A percentile compares a stretch with the other conserved stretches of the same genome.
Evolutionary conservation across 2,329 filamentous ascomycete species (phyloP).

Genomic region (Pseudopithomyces maydicus): DNA sequence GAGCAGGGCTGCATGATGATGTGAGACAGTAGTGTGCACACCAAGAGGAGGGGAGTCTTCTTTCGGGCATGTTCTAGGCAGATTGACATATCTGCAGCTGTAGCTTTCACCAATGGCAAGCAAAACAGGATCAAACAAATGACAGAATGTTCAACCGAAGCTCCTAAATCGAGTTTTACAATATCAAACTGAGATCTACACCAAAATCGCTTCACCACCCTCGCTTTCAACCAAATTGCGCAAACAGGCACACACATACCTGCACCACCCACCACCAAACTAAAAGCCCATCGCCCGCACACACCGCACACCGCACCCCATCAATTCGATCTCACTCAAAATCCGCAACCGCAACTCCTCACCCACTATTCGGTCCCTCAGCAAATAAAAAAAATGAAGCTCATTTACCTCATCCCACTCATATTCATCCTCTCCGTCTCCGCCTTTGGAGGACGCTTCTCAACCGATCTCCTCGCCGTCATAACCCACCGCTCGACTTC

Average conservation of each 20-base stretch:
- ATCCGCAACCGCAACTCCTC: background rate
- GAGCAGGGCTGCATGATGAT: conserved; percentile 21
- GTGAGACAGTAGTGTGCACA: conserved; percentile 6
- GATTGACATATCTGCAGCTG: background rate
- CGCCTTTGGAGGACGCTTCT: background rate
- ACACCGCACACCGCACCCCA: no score
- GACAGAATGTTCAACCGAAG: no score
- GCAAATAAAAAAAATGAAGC: background rate
- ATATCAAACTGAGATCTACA: no score
- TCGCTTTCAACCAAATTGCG: no score
- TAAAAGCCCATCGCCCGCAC: no score
- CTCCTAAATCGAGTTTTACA: no score
- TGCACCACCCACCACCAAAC: no score
- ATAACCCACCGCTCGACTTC: background rate
- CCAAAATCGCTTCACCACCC: no score
- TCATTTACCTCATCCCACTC: background rate
- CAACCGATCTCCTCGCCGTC: background rate
- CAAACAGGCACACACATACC: no score
- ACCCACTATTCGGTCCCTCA: background rate
- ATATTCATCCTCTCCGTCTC: background rate
- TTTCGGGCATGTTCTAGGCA: no score
- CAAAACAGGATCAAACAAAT: no score
- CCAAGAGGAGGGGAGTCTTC: background rate
- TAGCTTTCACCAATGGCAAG: background rate
- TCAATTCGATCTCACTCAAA: background rate